Base-by-base conservation (phyloP, 2,329 filamentous ascomycete genomes). In the Fusarium temperatum region DNA sequence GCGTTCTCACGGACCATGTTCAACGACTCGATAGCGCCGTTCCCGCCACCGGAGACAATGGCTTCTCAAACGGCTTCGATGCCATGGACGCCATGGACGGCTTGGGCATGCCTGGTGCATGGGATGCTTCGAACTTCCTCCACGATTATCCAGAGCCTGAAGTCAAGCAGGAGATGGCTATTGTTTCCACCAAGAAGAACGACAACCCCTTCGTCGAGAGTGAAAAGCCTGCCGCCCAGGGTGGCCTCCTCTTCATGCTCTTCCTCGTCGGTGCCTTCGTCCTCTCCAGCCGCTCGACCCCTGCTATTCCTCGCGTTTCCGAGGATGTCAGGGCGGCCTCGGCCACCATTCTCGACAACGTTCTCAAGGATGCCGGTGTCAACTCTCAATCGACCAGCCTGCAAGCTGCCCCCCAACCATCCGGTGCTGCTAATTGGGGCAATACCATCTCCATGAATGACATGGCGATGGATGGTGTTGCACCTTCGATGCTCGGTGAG, bases 221-320 rank as follows among this genome's bases (percentile, higher is more conserved):
- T 67, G 90, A 92, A 72, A 92, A 92, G 84, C 85, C 89, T 67
- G 88, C 91, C 70, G 92, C 94, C 76, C 93, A 95, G 78, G 94
- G 94, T 58, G 90, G 94, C 78, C 85, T 98, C 78, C 88, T 98
- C 82, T 92, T 96, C 83, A 97, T 98, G 94, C 93, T 98, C 77
- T 93, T 99, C 80, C 92, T 99, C 62, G 95, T 98, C 74, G 96
- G 96, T 80, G 96, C 96, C 60, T 98, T 98, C 81, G 95, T 98
- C 77, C 93, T 96, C 71, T 98, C 96, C 38, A 97, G 95, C 84
- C 91, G 91, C 76, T 89, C 91, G 50, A 87, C 91, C 26, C 90
- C 91, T 44, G 90, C 90, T 75, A 91, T 97, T 76, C 93, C 93
- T 57, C 89, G 89, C 64, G 92, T 96, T 80, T 93, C 94, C 41